These are phyloP conservation scores for Amoeboaphelidium protococcarum DNA, from an alignment of 371 early-diverging fungal species.

Conservation along the genomic window DNA sequence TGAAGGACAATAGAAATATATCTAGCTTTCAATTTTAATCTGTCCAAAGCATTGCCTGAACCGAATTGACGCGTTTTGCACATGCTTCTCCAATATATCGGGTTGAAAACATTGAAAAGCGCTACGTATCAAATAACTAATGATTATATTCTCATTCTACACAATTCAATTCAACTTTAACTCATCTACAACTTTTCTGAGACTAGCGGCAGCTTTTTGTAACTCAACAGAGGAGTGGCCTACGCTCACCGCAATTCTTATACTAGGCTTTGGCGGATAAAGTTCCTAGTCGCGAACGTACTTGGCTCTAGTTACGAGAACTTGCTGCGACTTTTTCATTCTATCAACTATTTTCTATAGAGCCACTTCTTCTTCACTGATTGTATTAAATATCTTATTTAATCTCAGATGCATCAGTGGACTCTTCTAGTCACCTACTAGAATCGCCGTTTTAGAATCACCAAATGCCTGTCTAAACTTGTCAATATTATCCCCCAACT, in stretches of 20 bases:
- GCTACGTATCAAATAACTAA: too few species aligned
- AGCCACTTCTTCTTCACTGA: slow-evolving; percentile 12
- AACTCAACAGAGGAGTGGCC: slow-evolving; percentile 50
- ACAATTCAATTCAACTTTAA: too few species aligned
- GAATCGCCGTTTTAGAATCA: not conserved
- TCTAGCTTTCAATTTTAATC: too few species aligned
- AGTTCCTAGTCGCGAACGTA: slow-evolving; percentile 65
- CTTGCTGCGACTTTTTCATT: slow-evolving; percentile 34
- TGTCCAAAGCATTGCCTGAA: too few species aligned
- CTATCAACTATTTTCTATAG: slow-evolving; percentile 67
- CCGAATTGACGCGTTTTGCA: too few species aligned
- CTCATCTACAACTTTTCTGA: too few species aligned
- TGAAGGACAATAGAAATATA: too few species aligned
- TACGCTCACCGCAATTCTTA: slow-evolving; percentile 46
- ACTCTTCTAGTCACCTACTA: not conserved
- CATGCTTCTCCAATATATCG: too few species aligned
- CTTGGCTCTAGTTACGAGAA: slow-evolving; percentile 57
- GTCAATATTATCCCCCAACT: slow-evolving; percentile 8
- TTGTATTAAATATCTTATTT: too few species aligned
- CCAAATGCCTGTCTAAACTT: not conserved
- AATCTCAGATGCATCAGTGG: slow-evolving; percentile 9
- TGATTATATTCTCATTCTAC: too few species aligned
- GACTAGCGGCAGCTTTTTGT: slow-evolving; percentile 48
- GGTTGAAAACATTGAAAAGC: too few species aligned
- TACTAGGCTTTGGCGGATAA: slow-evolving; percentile 37